Evolutionary conservation across 495 filamentous ascomycete genomes (phyloP).

Genomic region (Talaromyces ruber): DNA sequence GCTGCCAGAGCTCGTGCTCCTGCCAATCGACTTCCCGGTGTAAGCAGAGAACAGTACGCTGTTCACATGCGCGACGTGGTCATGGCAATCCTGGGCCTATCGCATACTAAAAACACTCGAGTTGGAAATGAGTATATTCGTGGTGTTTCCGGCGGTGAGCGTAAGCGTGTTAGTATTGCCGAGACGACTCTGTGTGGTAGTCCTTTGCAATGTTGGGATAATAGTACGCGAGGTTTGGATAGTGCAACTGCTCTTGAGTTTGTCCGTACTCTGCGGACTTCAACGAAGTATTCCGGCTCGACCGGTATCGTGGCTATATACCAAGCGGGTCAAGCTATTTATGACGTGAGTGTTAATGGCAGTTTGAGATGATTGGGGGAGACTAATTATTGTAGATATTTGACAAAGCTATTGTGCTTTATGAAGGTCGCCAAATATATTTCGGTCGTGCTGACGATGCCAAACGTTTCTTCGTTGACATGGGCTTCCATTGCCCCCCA

Average conservation of each 20-base stretch:
- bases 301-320: slow-evolving; percentile 78
- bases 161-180: slow-evolving; percentile 57
- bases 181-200: slow-evolving; percentile 59
- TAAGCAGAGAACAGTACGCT: slow-evolving; percentile 38
- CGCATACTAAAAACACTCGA: slow-evolving; percentile 45
- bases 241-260: slow-evolving; percentile 73
- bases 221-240: slow-evolving; percentile 79
- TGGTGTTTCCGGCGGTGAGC: slow-evolving; percentile 78
- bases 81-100: slow-evolving; percentile 53
- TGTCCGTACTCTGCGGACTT: slow-evolving; percentile 62
- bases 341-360: slow-evolving; percentile 30
- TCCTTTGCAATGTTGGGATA: slow-evolving; percentile 76
- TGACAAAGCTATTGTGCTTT: slow-evolving; percentile 55
- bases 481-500: slow-evolving; percentile 56
- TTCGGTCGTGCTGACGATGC: slow-evolving; percentile 55
- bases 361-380: neutral
- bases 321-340: slow-evolving; percentile 81
- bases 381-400: slow-evolving; percentile 24
- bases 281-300: slow-evolving; percentile 68
- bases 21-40: slow-evolving; percentile 36
- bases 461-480: slow-evolving; percentile 54
- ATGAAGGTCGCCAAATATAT: slow-evolving; percentile 61
- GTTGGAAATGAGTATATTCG: slow-evolving; percentile 77
- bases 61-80: slow-evolving; percentile 50
- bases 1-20: slow-evolving; percentile 47